Percentiles rank a stretch among this genome's conserved stretches.
phyloP scores from a whole-genome alignment of 371 early-diverging fungal genomes.

The Syncephalastrum sp. region DNA sequence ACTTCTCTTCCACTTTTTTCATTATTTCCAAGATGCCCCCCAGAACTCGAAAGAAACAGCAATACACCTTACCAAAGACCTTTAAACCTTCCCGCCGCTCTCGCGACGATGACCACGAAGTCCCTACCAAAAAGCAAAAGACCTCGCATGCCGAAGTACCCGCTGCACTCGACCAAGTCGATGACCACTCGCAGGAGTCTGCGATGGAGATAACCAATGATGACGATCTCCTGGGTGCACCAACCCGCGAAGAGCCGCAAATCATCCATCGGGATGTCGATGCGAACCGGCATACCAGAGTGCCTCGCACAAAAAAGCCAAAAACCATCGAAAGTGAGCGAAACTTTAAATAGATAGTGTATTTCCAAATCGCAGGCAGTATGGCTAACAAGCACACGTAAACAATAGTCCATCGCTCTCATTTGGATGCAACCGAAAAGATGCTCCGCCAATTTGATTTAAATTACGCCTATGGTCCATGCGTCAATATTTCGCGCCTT shows the following conservation, averaged over 20 bases:
- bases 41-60: too few species aligned
- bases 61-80: too few species aligned
- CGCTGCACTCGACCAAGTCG: too few species aligned
- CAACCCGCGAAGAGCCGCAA: background rate
- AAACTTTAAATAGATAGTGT: too few species aligned
- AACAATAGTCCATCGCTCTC: constrained; percentile 37
- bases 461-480: constrained; percentile 41
- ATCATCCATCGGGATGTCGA: background rate
- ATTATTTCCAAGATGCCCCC: background rate
- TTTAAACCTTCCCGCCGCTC: too few species aligned
- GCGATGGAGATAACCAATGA: background rate
- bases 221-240: constrained; percentile 1
- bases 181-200: too few species aligned
- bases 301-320: too few species aligned
- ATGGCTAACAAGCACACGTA: background rate
- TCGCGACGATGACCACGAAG: too few species aligned
- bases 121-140: too few species aligned
- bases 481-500: constrained; percentile 39
- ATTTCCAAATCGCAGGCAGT: too few species aligned
- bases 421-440: constrained; percentile 33
- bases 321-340: too few species aligned
- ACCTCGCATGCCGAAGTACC: too few species aligned
- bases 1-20: background rate
- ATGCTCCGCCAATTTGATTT: constrained; percentile 46
- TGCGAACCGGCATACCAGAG: background rate